A percentile compares a stretch with the other conserved stretches of the same genome.
Evolutionary conservation across 2,329 filamentous ascomycete genomes (phyloP).

Genomic region (Pseudopyricularia cyperi): DNA sequence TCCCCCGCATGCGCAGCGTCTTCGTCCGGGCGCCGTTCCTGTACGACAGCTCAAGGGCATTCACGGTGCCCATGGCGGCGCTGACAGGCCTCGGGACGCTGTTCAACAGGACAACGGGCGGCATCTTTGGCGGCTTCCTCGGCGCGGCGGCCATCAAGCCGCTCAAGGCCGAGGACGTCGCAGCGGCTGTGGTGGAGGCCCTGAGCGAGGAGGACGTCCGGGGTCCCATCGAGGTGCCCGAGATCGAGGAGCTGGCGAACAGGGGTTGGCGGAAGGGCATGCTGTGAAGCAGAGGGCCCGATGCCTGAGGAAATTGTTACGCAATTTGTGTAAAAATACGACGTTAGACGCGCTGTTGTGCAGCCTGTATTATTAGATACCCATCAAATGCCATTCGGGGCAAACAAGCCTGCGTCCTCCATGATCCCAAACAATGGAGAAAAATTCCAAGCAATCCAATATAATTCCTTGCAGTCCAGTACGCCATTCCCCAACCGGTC

Average conservation of each 20-base stretch:
- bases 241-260: slow-evolving; percentile 71
- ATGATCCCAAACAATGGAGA: background rate
- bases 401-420: background rate
- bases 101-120: slow-evolving; percentile 66
- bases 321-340: background rate
- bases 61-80: slow-evolving; percentile 77
- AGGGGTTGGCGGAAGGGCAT: slow-evolving; percentile 84
- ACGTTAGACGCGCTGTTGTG: background rate
- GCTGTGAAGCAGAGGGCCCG: slow-evolving; percentile 39
- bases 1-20: slow-evolving; percentile 63
- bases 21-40: slow-evolving; percentile 81
- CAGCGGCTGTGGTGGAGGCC: slow-evolving; percentile 80
- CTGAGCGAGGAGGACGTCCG: slow-evolving; percentile 59
- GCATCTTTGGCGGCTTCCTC: slow-evolving; percentile 62
- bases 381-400: background rate
- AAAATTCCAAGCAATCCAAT: too few relatives aligned
- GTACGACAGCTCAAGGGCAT: slow-evolving; percentile 69
- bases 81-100: slow-evolving; percentile 61
- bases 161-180: slow-evolving; percentile 74
- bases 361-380: slow-evolving; percentile 1
- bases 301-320: background rate
- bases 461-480: background rate
- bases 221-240: slow-evolving; percentile 63
- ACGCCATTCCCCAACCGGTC: background rate
- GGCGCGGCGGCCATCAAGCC: slow-evolving; percentile 78